phyloP scores from a whole-genome alignment of 345 rosid species.

The Syzygium aqueum region DNA sequence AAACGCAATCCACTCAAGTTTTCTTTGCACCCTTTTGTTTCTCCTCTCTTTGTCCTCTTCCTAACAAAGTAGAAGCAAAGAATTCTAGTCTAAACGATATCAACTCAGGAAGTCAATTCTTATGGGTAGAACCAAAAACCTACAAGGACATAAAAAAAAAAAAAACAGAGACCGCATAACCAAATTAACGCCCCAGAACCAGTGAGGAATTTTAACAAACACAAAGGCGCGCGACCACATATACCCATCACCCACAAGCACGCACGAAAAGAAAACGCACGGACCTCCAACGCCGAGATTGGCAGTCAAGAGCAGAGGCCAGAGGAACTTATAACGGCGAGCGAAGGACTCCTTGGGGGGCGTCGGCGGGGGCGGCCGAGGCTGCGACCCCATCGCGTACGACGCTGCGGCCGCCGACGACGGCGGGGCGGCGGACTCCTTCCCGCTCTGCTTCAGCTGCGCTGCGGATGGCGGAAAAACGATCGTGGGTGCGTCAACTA shows the following conservation, averaged over 20 bases:
- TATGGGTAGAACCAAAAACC: background rate
- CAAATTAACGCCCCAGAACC: background rate
- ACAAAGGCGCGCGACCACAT: background rate
- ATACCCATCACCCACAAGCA: background rate
- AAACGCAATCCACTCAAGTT: background rate
- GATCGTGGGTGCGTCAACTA: background rate
- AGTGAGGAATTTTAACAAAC: background rate
- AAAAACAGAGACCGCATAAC: background rate
- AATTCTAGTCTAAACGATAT: background rate
- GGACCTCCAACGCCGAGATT: constrained; percentile 80
- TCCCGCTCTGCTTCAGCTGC: constrained; percentile 31
- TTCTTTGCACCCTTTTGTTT: background rate
- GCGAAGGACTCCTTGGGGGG: constrained; percentile 71
- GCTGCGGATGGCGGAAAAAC: constrained; percentile 18
- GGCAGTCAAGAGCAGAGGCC: constrained; percentile 74
- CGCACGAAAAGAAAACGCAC: background rate
- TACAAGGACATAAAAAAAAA: too few relatives aligned
- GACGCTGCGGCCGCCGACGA: constrained; percentile 34
- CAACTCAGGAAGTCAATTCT: background rate
- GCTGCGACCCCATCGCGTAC: constrained; percentile 46
- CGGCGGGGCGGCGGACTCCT: constrained; percentile 13
- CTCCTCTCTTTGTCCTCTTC: background rate
- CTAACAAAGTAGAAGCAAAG: background rate
- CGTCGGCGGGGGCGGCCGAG: constrained; percentile 36
- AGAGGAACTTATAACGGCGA: constrained; percentile 69